These are phyloP conservation scores for Adansonia grandidieri DNA, from an alignment of 441 rosid genomes.

Conservation along the genomic window DNA sequence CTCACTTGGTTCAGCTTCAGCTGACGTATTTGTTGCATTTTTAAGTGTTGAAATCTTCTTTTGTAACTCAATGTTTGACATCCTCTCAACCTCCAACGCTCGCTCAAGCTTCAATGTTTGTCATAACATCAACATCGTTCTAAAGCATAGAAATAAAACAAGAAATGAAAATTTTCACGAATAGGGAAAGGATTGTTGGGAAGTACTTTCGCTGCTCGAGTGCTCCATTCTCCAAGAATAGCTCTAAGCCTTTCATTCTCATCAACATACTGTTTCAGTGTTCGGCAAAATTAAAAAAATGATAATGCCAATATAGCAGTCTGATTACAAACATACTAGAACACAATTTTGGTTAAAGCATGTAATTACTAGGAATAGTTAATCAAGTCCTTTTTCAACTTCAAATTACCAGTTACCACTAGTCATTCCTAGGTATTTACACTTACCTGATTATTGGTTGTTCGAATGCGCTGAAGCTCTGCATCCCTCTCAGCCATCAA, in stretches of 20 bases:
- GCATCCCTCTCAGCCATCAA: conserved; percentile 86
- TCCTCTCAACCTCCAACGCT: conserved; percentile 66
- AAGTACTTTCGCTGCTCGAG: conserved; percentile 85
- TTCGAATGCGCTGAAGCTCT: conserved; percentile 77
- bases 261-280: conserved; percentile 59
- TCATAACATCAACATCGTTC: not conserved
- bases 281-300: not conserved
- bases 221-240: conserved; percentile 68
- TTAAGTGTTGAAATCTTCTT: conserved; percentile 54
- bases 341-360: not conserved
- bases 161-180: not conserved
- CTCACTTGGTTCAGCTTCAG: conserved; percentile 31
- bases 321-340: not conserved
- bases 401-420: not conserved
- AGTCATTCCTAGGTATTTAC: not conserved
- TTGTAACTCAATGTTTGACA: conserved; percentile 42
- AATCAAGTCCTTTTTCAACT: not conserved
- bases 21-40: conserved; percentile 35
- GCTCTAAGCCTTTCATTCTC: conserved; percentile 67
- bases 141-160: too few species aligned
- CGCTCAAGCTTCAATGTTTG: conserved; percentile 62
- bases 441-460: conserved; percentile 79
- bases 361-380: not conserved
- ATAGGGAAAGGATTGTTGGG: not conserved
- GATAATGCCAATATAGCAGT: not conserved